Evolutionary conservation across 129 eudicot genomes (phyloP).

Genomic region (Logfia minima): DNA sequence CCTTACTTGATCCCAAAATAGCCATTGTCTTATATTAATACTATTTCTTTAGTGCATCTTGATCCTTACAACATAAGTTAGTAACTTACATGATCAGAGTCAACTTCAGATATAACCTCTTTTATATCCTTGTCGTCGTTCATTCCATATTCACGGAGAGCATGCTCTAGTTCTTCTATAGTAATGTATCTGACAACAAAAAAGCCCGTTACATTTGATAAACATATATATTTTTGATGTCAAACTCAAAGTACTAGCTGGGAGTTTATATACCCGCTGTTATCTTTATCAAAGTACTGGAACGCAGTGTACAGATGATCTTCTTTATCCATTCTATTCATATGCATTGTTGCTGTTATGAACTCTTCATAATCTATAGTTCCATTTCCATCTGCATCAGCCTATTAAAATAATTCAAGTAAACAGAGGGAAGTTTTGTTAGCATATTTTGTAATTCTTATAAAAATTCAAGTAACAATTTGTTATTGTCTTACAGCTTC

Average conservation of each 20-base stretch:
- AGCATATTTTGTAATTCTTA: neutral
- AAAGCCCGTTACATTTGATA: neutral
- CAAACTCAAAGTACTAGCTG: neutral
- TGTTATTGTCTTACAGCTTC: slow-evolving; percentile 65
- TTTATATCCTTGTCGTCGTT: slow-evolving; percentile 62
- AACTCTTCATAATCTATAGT: slow-evolving; percentile 87
- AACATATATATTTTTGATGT: neutral
- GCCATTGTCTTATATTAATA: neutral
- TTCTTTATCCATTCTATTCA: slow-evolving; percentile 90
- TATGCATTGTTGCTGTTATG: slow-evolving; percentile 92
- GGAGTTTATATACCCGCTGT: slow-evolving; percentile 59
- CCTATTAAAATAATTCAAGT: slow-evolving; percentile 35
- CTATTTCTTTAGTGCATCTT: neutral
- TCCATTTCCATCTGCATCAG: slow-evolving; percentile 95
- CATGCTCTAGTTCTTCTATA: slow-evolving; percentile 84
- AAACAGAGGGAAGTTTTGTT: neutral
- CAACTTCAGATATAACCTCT: slow-evolving; percentile 75
- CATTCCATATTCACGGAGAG: slow-evolving; percentile 79
- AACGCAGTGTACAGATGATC: slow-evolving; percentile 93
- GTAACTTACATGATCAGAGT: slow-evolving; percentile 67
- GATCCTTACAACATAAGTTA: neutral
- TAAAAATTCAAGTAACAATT: neutral
- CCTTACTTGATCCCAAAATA: neutral
- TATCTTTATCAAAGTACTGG: slow-evolving; percentile 84
- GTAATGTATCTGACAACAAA: slow-evolving; percentile 56